A percentile compares a stretch with the other conserved stretches of the same genome.
phyloP scores from a whole-genome alignment of 805 yeast species.

The Schwanniomyces pseudopolymorphus region DNA sequence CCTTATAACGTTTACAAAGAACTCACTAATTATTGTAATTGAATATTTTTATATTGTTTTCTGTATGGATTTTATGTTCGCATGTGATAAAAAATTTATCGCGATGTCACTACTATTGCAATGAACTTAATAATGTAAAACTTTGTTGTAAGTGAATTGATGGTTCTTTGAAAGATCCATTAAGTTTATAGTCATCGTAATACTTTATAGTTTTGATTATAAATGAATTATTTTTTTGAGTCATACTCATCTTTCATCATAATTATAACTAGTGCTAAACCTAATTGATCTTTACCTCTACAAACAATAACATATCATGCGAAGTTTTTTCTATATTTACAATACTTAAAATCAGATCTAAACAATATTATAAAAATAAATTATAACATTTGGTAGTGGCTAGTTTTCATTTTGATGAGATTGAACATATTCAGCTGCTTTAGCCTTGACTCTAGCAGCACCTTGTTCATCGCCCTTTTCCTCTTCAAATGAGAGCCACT shows the following conservation, averaged over 20 bases:
- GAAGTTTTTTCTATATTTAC: background rate
- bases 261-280: too few species aligned
- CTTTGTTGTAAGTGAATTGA: too few species aligned
- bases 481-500: constrained; percentile 85
- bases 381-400: background rate
- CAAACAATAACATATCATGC: background rate
- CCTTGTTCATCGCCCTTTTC: constrained; percentile 64
- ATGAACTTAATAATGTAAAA: too few species aligned
- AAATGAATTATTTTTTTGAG: too few species aligned
- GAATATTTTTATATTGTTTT: too few species aligned
- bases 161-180: too few species aligned
- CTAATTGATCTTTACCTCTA: too few species aligned
- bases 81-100: constrained; percentile 1
- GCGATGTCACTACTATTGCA: too few species aligned
- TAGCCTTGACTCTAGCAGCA: constrained; percentile 82
- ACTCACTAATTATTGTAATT: background rate
- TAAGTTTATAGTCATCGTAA: too few species aligned
- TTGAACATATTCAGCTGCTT: constrained; percentile 77
- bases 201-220: too few species aligned
- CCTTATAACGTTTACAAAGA: background rate
- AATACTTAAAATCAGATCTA: background rate
- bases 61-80: background rate
- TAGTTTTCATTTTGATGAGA: constrained; percentile 9
- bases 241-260: too few species aligned
- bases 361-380: background rate